Conservation (phyloP, 768 basidiomycete genomes). For the Scleroderma bovista region DNA sequence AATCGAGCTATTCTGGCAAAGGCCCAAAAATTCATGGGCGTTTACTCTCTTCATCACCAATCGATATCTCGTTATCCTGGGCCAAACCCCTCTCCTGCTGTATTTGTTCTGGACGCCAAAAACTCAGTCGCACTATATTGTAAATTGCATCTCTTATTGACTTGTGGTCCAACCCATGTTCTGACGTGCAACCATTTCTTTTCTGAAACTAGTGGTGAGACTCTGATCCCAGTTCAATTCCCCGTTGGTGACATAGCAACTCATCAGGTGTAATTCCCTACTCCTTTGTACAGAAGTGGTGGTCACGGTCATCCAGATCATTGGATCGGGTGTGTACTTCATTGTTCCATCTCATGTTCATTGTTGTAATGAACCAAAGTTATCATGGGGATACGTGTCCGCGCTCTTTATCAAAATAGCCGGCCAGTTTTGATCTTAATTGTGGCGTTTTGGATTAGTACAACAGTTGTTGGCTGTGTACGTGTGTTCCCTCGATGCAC, state of each 20-base stretch:
- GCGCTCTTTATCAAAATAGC: conserved; percentile 12
- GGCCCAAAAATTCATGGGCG: conserved; percentile 25
- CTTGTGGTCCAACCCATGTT: too few relatives aligned
- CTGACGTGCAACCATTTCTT: too few relatives aligned
- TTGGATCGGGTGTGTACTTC: conserved; percentile 7
- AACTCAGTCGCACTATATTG: too few relatives aligned
- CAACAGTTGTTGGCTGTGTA: conserved; percentile 5
- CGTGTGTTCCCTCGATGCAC: not conserved
- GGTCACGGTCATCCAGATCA: conserved; percentile 4
- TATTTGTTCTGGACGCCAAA: conserved; percentile 27
- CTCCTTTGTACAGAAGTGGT: too few relatives aligned
- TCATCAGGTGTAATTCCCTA: too few relatives aligned
- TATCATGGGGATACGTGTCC: conserved; percentile 17
- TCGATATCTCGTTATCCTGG: conserved; percentile 35
- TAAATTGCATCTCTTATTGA: too few relatives aligned
- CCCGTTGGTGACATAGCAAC: too few relatives aligned
- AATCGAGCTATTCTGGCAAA: conserved; percentile 39
- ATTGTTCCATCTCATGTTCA: not conserved
- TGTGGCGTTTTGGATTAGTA: not conserved
- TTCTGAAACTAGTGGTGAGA: too few relatives aligned
- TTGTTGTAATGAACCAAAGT: not conserved
- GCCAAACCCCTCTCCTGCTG: conserved; percentile 29
- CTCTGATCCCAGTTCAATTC: too few relatives aligned
- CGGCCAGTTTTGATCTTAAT: conserved; percentile 4
- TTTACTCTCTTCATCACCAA: conserved; percentile 37